Percentiles rank a stretch among this genome's conserved stretches.
phyloP scores from a whole-genome alignment of 192 early-diverging fungal species.

The Coemansia sp. region DNA sequence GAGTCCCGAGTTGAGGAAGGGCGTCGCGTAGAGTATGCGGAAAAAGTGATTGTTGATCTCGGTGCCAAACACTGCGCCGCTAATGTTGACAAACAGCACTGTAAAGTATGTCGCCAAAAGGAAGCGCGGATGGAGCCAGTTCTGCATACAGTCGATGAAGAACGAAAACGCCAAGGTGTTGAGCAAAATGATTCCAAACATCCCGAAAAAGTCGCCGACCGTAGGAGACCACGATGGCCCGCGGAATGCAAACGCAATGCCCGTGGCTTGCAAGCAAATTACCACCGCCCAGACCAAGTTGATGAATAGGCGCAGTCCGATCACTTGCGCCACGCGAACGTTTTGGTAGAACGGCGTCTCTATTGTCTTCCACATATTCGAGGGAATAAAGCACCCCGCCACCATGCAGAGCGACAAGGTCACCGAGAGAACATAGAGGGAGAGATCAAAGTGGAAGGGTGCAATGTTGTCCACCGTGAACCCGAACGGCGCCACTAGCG shows the following conservation, averaged over 20 bases:
- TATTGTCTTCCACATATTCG: slow-evolving; percentile 58
- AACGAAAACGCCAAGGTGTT: slow-evolving; percentile 49
- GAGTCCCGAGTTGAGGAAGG: slow-evolving; percentile 36
- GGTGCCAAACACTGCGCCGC: slow-evolving; percentile 41
- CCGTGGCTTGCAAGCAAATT: slow-evolving; percentile 34
- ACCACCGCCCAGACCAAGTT: slow-evolving; percentile 35
- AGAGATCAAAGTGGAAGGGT: slow-evolving; percentile 51
- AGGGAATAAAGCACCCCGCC: slow-evolving; percentile 48
- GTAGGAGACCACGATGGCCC: slow-evolving; percentile 42
- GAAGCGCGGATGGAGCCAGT: slow-evolving; percentile 50
- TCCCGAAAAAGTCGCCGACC: slow-evolving; percentile 40
- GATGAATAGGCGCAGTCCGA: slow-evolving; percentile 30
- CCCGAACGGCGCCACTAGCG: slow-evolving; percentile 43
- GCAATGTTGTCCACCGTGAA: slow-evolving; percentile 47
- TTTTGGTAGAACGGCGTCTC: slow-evolving; percentile 53
- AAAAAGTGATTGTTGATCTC: slow-evolving; percentile 56
- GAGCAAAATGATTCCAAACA: slow-evolving; percentile 41
- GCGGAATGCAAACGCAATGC: slow-evolving; percentile 44
- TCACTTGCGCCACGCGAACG: slow-evolving; percentile 28
- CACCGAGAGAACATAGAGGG: slow-evolving; percentile 48
- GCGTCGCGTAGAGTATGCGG: slow-evolving; percentile 45
- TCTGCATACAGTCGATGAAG: slow-evolving; percentile 53
- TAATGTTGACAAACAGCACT: slow-evolving; percentile 46
- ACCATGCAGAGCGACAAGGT: slow-evolving; percentile 53
- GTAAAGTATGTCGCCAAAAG: slow-evolving; percentile 45